A percentile compares a stretch with the other conserved stretches of the same genome.
These are phyloP conservation scores for Neckera pumila DNA, from an alignment of 225 moss, liverwort and hornwort genomes.

Conservation along the genomic window DNA sequence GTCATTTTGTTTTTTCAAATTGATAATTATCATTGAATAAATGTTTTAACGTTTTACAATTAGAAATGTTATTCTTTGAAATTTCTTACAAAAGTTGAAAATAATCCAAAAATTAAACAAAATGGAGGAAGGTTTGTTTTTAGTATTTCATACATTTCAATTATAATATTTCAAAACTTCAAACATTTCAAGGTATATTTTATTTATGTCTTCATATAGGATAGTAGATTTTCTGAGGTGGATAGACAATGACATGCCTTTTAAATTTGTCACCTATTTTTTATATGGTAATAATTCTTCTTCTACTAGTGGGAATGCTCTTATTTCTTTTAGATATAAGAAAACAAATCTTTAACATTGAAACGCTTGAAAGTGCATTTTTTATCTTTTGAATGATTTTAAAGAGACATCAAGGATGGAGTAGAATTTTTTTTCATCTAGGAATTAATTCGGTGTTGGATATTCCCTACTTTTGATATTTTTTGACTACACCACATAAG, in stretches of 20 bases:
- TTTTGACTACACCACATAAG: background rate
- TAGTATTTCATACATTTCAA: background rate
- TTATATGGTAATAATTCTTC: background rate
- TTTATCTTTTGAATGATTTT: too few relatives aligned
- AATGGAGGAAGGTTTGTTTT: too few relatives aligned
- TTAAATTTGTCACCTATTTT: too few relatives aligned
- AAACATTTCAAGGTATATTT: too few relatives aligned
- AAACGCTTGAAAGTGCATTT: background rate
- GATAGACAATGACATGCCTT: background rate
- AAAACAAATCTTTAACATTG: background rate
- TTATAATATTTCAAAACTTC: too few relatives aligned
- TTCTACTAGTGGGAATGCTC: too few relatives aligned
- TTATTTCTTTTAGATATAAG: background rate
- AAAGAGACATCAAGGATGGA: background rate
- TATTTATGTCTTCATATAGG: background rate
- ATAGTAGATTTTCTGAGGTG: background rate
- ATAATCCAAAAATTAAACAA: background rate
- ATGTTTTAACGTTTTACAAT: background rate
- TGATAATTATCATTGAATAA: background rate
- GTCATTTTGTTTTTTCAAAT: background rate
- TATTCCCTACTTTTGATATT: background rate
- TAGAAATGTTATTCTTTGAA: background rate
- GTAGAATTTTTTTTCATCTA: background rate
- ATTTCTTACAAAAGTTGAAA: background rate
- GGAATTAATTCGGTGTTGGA: too few relatives aligned